Evolutionary conservation across 2,329 filamentous ascomycete species (phyloP), one percentile per base, ranked within the genome.

Genomic region (Fusarium kyushuense): DNA sequence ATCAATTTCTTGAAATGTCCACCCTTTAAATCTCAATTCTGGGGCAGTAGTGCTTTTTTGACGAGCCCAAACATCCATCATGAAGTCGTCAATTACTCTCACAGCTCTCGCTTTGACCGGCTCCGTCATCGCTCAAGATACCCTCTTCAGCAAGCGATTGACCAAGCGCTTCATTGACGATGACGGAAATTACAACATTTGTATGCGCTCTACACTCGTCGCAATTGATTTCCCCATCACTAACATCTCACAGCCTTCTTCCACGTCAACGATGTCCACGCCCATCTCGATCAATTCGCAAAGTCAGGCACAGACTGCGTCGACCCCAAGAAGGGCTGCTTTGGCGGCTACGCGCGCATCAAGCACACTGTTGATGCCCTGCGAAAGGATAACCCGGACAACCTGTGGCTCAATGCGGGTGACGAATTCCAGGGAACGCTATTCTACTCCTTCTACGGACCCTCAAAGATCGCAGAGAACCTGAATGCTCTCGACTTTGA

Each of bases 391-490:
- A 81, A 89, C 72, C 83, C 86, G n/a, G 86, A 90, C 73, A 87
- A 86, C 56, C 79, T 91, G 17, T 86, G 87, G 79, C 79, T 91
- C 45, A 89, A 91, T 57, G 86, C 85, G 3, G 89, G 89, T n/a
- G 89, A 91, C 69, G 89, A 91, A 74, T 91, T 91, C 74, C 87
- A 90, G 70, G 89, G 89, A 54, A 91, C 89, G 1, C 81, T 90
- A 10, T 91, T 90, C 80, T 91, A 89, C 78, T 84, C 84, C 6
- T 90, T 85, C 76, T 91, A 91, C 72, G 85, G 85, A 17, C 87
- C 87, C 25, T 87, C 90, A 79, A 91, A 91, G 82, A 91, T 91
- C 65, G 87, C 88, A 48, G 84, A 89, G 71, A 88, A 86, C 0
- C 78, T 91, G 63, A 91, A 91, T 65, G 83, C 88, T 74, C 79